Conservation (phyloP, 1,284 basidiomycete genomes). For the Porodaedalea pini region DNA sequence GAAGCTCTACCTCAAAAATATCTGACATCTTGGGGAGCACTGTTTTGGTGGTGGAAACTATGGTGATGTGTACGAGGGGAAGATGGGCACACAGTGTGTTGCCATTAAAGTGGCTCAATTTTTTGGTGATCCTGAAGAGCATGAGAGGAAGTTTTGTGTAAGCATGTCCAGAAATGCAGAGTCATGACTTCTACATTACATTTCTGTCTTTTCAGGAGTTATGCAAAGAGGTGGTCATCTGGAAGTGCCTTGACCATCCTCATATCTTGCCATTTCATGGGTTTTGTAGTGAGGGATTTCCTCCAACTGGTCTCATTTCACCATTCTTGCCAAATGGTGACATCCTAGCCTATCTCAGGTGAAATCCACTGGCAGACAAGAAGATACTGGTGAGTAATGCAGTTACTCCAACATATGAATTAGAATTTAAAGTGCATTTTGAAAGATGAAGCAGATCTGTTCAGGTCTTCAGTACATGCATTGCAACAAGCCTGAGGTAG, state of each 20-base stretch:
- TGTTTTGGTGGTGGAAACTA: not conserved
- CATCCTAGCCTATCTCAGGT: not conserved
- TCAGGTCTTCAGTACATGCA: too few species aligned
- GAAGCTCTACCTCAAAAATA: not conserved
- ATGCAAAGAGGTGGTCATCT: conserved; percentile 4
- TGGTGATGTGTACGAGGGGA: not conserved
- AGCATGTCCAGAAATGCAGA: not conserved
- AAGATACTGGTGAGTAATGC: too few species aligned
- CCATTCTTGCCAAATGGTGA: conserved; percentile 8
- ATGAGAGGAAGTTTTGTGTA: not conserved
- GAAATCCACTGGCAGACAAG: not conserved
- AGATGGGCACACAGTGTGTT: not conserved
- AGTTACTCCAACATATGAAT: too few species aligned
- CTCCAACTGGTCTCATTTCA: not conserved
- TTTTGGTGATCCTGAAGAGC: not conserved
- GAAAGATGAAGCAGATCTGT: too few species aligned
- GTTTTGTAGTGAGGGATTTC: conserved; percentile 1
- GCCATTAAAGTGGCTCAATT: not conserved
- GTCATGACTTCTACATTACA: not conserved
- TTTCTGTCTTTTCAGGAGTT: not conserved
- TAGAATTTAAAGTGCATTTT: not conserved
- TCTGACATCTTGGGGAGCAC: not conserved
- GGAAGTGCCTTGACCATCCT: not conserved
- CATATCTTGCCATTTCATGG: conserved; percentile 6
- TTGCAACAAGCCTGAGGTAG: too few species aligned